These are phyloP conservation scores for Microdochium trichocladiopsis DNA, from an alignment of 2,329 filamentous ascomycete species.

Conservation along the genomic window DNA sequence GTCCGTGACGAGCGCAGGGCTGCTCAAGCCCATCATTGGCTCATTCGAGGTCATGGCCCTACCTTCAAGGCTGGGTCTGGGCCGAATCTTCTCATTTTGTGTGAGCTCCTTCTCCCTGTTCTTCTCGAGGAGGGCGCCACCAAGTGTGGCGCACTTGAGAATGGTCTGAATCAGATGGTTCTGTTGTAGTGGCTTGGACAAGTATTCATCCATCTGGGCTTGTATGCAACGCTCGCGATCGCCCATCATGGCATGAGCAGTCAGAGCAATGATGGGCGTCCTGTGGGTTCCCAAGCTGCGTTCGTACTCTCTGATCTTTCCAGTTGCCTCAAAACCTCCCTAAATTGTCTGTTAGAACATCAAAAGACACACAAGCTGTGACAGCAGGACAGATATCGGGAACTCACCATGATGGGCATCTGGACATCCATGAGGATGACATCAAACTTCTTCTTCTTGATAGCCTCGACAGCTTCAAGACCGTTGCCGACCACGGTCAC, in stretches of 20 bases:
- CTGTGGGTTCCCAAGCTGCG: constrained; percentile 70
- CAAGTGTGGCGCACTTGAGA: constrained; percentile 89
- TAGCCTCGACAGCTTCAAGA: constrained; percentile 83
- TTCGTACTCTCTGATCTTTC: constrained; percentile 94
- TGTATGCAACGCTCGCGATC: constrained; percentile 97
- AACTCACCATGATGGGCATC: constrained; percentile 93
- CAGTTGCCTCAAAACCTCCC: constrained; percentile 95
- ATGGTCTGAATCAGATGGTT: constrained; percentile 98
- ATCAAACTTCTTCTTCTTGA: constrained; percentile 89
- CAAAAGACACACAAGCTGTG: no score
- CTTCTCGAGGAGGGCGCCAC: constrained; percentile 74
- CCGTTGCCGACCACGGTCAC: constrained; percentile 94
- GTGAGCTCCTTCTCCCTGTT: constrained; percentile 55
- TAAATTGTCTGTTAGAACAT: constrained; percentile 21
- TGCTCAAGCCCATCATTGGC: constrained; percentile 49
- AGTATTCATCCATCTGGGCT: constrained; percentile 98
- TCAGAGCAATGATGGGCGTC: constrained; percentile 93
- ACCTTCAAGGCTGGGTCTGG: constrained; percentile 30
- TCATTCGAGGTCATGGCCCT: constrained; percentile 66
- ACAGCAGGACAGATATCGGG: constrained; percentile 1
- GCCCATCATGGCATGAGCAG: constrained; percentile 97
- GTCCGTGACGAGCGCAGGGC: constrained; percentile 53
- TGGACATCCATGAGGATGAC: constrained; percentile 99
- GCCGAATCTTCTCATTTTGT: constrained; percentile 20
- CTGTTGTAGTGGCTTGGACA: constrained; percentile 93